Conservation (phyloP, 2,329 filamentous ascomycete genomes). For the Epichloe sp. region DNA sequence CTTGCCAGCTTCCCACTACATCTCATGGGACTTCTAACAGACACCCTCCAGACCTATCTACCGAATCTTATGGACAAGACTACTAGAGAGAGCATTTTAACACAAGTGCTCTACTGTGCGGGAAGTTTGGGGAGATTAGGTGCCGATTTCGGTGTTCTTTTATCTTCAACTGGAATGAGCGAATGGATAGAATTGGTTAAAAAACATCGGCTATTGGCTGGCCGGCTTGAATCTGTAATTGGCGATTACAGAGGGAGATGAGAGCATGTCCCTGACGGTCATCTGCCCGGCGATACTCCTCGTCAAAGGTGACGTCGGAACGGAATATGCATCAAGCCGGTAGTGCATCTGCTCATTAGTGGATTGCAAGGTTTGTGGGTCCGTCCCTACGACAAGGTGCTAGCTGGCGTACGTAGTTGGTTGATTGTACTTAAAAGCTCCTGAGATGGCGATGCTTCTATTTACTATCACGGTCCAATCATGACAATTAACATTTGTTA, state of each 20-base stretch:
- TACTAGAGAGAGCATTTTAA: constrained; percentile 75
- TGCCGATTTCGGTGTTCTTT: constrained; percentile 81
- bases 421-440: too few species aligned
- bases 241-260: constrained; percentile 30
- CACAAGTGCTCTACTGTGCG: constrained; percentile 86
- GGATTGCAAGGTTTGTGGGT: background rate
- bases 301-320: too few species aligned
- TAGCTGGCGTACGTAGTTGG: too few species aligned
- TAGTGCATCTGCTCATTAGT: background rate
- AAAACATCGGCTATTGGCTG: constrained; percentile 74
- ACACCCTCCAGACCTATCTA: constrained; percentile 63
- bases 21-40: constrained; percentile 66
- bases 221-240: constrained; percentile 58
- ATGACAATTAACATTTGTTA: background rate
- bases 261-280: background rate
- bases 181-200: constrained; percentile 87
- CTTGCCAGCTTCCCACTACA: constrained; percentile 76
- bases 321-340: background rate
- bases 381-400: too few species aligned
- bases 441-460: too few species aligned
- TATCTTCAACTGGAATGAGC: constrained; percentile 45
- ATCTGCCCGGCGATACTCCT: too few species aligned
- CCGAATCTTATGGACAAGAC: constrained; percentile 70
- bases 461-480: too few species aligned
- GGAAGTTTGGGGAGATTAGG: constrained; percentile 81